Evolutionary conservation across 805 yeast species (phyloP), one percentile per base, ranked within the genome.

Genomic region (Cyberlindnera misumaiensis): DNA sequence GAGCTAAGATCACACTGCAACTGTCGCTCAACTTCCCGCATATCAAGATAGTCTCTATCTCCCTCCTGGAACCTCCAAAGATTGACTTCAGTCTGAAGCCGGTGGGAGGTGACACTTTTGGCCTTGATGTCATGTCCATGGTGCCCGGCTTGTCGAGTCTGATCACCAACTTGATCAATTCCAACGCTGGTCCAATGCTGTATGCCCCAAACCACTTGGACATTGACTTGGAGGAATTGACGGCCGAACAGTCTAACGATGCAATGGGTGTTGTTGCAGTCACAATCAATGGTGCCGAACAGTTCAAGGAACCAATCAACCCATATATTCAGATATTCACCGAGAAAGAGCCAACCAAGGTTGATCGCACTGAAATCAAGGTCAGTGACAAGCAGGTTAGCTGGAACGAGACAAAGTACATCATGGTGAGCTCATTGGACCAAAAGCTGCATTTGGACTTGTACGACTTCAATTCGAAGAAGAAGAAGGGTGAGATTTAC

Each of bases 21-120:
- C 66, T 83, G 47, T 72, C 77, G 32, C 70, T 73, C 33, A 70
- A 71, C 51, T 83, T 84, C 59, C 95, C 95, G n/a, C 88, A 83
- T 51, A 81, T 84, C 42, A 78, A 77, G 44, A 60, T 75, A 49
- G 85, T 84, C 8, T 77, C 86, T 14, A 65, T 83, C 40, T 82
- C 79, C 45, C 75, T 84, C 51, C 64, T 84, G 52, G 90, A 83
- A 57, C 82, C 90, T 14, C 93, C 93, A 28, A 68, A 72, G 24
- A 81, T 84, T 53, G 89, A 81, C 55, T 84, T 83, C 57, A 81
- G 78, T 15, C 72, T 84, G 66, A 84, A 84, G 56, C 95, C 95
- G 9, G 82, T 84, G 38, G 93, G 93, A 58, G 93, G 94, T 63
- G 90, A 84, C 56, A 80, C 89, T n/a, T 70, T 84, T 43, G 95